Evolutionary conservation across 2,329 filamentous ascomycete genomes (phyloP).

Genomic region (Hypoxylon sp.): DNA sequence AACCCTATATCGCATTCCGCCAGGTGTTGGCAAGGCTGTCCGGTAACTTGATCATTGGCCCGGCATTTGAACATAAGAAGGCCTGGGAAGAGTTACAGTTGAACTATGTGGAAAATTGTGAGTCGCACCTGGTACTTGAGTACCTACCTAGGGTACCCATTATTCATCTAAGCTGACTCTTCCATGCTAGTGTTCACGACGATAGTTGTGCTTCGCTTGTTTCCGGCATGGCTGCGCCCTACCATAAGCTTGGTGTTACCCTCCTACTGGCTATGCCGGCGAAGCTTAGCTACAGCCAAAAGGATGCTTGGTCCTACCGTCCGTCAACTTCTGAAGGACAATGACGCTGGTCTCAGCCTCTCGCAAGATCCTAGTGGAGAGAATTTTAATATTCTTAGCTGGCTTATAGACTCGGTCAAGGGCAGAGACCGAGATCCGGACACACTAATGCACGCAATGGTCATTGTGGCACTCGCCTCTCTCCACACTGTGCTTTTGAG

Average conservation of each 20-base stretch:
- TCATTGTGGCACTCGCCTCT: constrained; percentile 18
- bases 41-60: constrained; percentile 1
- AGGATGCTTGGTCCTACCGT: constrained; percentile 1
- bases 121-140: too few relatives aligned
- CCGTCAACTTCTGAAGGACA: too few relatives aligned
- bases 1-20: constrained; percentile 4
- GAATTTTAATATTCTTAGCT: constrained; percentile 16
- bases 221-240: constrained; percentile 2
- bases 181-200: constrained; percentile 9
- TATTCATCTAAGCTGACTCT: too few relatives aligned
- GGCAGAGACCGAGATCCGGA: constrained; percentile 17
- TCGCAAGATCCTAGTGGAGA: background rate
- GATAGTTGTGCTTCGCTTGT: background rate
- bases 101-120: constrained; percentile 9
- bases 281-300: background rate
- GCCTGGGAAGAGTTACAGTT: background rate
- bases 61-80: background rate
- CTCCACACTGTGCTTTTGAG: constrained; percentile 25
- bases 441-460: constrained; percentile 11
- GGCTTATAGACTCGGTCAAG: constrained; percentile 12
- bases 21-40: background rate
- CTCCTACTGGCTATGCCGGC: constrained; percentile 1
- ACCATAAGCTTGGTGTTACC: background rate
- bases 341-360: too few relatives aligned
- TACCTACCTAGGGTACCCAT: too few relatives aligned